Conservation (phyloP, 352 stramenopile species). For the Plasmopara muralis region DNA sequence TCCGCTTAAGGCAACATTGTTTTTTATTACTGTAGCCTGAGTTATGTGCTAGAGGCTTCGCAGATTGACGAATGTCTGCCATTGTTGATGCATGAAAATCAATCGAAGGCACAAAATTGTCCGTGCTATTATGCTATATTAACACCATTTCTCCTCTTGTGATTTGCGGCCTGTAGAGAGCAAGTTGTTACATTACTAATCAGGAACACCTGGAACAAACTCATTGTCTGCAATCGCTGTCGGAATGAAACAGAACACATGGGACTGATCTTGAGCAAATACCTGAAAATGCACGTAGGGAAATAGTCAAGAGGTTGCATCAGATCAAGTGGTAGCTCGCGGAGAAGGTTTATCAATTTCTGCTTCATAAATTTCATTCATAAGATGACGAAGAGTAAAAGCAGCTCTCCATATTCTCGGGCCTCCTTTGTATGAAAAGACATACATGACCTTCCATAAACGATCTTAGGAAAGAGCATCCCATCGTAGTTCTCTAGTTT, state of each 20-base stretch:
- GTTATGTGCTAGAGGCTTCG: conserved; percentile 39
- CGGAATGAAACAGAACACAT: too few relatives aligned
- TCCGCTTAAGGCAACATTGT: conserved; percentile 1
- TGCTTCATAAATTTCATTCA: conserved; percentile 49
- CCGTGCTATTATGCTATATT: conserved; percentile 44
- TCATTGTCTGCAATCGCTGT: too few relatives aligned
- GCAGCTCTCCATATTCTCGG: conserved; percentile 45
- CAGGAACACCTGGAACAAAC: too few relatives aligned
- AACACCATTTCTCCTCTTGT: conserved; percentile 47
- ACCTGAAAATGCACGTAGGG: too few relatives aligned
- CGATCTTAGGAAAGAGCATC: too few relatives aligned
- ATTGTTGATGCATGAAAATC: conserved; percentile 59
- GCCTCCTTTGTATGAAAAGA: conserved; percentile 32
- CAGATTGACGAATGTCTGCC: conserved; percentile 56
- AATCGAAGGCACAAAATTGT: conserved; percentile 58
- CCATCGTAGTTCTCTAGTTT: too few relatives aligned
- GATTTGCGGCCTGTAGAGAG: conserved; percentile 30
- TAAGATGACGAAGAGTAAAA: conserved; percentile 47
- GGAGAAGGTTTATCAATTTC: conserved; percentile 28
- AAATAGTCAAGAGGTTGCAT: conserved; percentile 1
- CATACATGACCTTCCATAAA: too few relatives aligned
- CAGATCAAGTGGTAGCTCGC: conserved; percentile 9
- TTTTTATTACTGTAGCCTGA: conserved; percentile 14
- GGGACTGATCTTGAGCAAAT: too few relatives aligned
- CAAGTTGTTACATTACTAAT: not conserved